Conservation (phyloP, 345 rosid species). For the Lepidium africanum region DNA sequence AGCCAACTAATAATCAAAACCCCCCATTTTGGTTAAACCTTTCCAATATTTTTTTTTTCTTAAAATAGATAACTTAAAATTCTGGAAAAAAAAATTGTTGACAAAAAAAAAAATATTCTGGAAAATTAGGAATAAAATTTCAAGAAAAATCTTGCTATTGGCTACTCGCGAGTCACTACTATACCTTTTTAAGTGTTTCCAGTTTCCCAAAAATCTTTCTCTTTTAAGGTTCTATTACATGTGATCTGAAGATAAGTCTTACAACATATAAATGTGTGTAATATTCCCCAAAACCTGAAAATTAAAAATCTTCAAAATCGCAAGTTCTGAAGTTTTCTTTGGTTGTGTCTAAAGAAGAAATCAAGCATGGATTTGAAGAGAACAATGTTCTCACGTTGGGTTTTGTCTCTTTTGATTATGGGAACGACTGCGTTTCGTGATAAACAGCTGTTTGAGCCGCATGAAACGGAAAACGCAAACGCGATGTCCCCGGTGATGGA, state of each 20-base stretch:
- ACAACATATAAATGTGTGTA: not conserved
- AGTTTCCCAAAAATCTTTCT: conserved; percentile 4
- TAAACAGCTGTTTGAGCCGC: conserved; percentile 7
- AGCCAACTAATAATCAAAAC: not conserved
- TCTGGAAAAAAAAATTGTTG: too few species aligned
- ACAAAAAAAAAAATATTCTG: too few species aligned
- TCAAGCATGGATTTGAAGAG: not conserved
- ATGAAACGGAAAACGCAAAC: conserved; percentile 9
- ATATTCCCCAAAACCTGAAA: not conserved
- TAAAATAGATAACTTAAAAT: not conserved
- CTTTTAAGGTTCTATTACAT: not conserved
- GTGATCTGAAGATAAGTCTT: not conserved
- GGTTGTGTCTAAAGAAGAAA: not conserved
- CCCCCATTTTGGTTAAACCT: not conserved
- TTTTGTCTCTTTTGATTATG: not conserved
- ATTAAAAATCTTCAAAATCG: not conserved
- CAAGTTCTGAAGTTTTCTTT: not conserved
- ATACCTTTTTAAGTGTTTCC: not conserved
- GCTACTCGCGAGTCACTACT: not conserved
- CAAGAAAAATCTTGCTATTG: not conserved
- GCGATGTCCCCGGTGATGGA: not conserved
- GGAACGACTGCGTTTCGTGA: conserved; percentile 1
- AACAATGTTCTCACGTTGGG: not conserved
- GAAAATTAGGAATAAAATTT: not conserved
- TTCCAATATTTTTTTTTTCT: not conserved